Conservation (phyloP, 2,329 filamentous ascomycete species). For the Neurospora sp. region DNA sequence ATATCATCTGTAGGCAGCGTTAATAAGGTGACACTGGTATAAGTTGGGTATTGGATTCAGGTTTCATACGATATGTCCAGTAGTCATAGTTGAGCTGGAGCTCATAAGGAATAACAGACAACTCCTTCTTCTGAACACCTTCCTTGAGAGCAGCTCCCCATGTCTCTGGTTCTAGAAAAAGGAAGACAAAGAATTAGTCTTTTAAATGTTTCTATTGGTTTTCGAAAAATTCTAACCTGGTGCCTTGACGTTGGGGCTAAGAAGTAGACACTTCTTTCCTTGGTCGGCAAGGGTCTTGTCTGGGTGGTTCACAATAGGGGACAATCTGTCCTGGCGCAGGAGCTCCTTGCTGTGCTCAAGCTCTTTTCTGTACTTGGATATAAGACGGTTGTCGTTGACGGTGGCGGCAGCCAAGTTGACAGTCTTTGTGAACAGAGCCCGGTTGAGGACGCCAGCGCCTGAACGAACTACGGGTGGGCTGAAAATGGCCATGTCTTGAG, state of each 20-base stretch:
- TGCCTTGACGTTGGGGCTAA: slow-evolving; percentile 46
- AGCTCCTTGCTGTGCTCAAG: slow-evolving; percentile 59
- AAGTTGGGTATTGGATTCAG: neutral
- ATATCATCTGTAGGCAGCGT: slow-evolving; percentile 55
- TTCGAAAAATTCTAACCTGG: slow-evolving; percentile 30
- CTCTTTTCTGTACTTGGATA: slow-evolving; percentile 59
- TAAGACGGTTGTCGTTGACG: slow-evolving; percentile 64
- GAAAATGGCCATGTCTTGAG: slow-evolving; percentile 48
- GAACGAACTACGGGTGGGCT: slow-evolving; percentile 68
- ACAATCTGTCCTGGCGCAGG: slow-evolving; percentile 53
- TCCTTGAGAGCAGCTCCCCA: slow-evolving; percentile 65
- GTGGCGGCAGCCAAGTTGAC: slow-evolving; percentile 70
- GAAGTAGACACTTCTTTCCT: slow-evolving; percentile 52
- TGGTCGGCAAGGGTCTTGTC: slow-evolving; percentile 39
- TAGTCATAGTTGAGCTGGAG: slow-evolving; percentile 72
- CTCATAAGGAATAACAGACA: slow-evolving; percentile 66
- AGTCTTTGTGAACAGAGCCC: slow-evolving; percentile 69
- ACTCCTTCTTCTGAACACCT: slow-evolving; percentile 56
- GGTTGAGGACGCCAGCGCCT: slow-evolving; percentile 71
- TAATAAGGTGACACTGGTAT: too few species aligned
- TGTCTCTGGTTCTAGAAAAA: slow-evolving; percentile 50
- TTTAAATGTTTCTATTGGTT: slow-evolving; percentile 2
- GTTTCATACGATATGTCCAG: slow-evolving; percentile 65
- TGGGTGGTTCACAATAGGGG: slow-evolving; percentile 54
- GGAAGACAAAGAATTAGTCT: neutral